Conservation (phyloP, 2,329 filamentous ascomycete species). For the Arachnopeziza araneosa region DNA sequence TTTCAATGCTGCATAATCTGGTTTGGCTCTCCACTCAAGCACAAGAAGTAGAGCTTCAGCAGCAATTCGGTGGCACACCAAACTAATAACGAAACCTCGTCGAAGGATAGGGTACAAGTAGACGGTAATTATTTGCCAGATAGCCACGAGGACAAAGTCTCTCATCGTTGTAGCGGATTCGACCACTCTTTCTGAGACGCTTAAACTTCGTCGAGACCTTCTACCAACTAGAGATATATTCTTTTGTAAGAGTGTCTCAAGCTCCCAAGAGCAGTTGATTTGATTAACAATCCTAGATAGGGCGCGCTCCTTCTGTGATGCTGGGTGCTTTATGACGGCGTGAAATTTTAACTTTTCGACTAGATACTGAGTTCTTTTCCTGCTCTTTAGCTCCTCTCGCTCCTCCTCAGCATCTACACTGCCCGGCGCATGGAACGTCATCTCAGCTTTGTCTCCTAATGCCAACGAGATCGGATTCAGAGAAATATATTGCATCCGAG, state of each 20-base stretch:
- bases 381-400: slow-evolving; percentile 50
- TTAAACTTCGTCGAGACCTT: slow-evolving; percentile 75
- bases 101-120: slow-evolving; percentile 77
- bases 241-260: slow-evolving; percentile 78
- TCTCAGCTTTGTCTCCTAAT: slow-evolving; percentile 62
- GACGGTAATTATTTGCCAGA: slow-evolving; percentile 65
- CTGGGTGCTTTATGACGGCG: slow-evolving; percentile 69
- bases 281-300: slow-evolving; percentile 81
- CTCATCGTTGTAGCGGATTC: slow-evolving; percentile 86
- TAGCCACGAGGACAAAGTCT: slow-evolving; percentile 62
- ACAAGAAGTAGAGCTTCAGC: slow-evolving; percentile 75
- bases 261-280: slow-evolving; percentile 92
- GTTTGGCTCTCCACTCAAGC: slow-evolving; percentile 78
- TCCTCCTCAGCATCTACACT: slow-evolving; percentile 70
- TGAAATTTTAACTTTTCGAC: slow-evolving; percentile 86
- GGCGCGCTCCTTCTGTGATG: slow-evolving; percentile 77
- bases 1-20: slow-evolving; percentile 79
- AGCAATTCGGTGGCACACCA: slow-evolving; percentile 73
- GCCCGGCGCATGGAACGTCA: slow-evolving; percentile 37
- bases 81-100: slow-evolving; percentile 65
- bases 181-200: slow-evolving; percentile 89
- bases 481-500: slow-evolving; percentile 94
- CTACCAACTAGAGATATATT: slow-evolving; percentile 83
- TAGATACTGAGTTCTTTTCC: slow-evolving; percentile 58
- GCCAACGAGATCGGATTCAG: slow-evolving; percentile 83